These are phyloP conservation scores for Inonotus hispidus DNA, from an alignment of 1,284 basidiomycete species.

Conservation along the genomic window DNA sequence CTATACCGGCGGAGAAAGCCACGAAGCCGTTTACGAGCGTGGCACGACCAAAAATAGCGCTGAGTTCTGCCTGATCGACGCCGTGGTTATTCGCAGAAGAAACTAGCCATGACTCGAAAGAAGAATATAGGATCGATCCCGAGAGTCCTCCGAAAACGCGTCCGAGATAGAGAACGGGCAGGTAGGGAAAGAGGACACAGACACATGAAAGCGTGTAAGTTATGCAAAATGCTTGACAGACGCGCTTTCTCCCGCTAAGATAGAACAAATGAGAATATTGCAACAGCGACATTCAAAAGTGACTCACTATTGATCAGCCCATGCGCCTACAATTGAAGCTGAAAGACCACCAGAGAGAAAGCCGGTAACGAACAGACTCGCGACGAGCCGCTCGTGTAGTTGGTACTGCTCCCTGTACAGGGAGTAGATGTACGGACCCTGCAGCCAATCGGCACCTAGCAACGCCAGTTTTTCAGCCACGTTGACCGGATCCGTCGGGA, in stretches of 20 bases:
- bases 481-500: not conserved
- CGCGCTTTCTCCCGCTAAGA: slow-evolving; percentile 54
- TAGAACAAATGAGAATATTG: not conserved
- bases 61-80: slow-evolving; percentile 53
- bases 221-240: slow-evolving; percentile 64
- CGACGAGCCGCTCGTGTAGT: slow-evolving; percentile 58
- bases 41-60: slow-evolving; percentile 65
- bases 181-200: slow-evolving; percentile 48
- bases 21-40: slow-evolving; percentile 68
- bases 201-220: slow-evolving; percentile 55
- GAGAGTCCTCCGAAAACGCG: slow-evolving; percentile 64
- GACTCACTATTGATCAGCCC: slow-evolving; percentile 69
- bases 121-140: slow-evolving; percentile 69
- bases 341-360: slow-evolving; percentile 64
- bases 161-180: slow-evolving; percentile 56
- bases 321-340: slow-evolving; percentile 65
- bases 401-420: slow-evolving; percentile 65
- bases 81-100: slow-evolving; percentile 47
- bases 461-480: slow-evolving; percentile 6
- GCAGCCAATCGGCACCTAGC: slow-evolving; percentile 71
- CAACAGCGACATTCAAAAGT: not conserved
- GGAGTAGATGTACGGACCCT: slow-evolving; percentile 71
- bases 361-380: slow-evolving; percentile 65
- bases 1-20: slow-evolving; percentile 58
- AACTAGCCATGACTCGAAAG: slow-evolving; percentile 72